These are phyloP conservation scores for Leptographium flavum DNA, from an alignment of 2,329 filamentous ascomycete species.

Conservation along the genomic window DNA sequence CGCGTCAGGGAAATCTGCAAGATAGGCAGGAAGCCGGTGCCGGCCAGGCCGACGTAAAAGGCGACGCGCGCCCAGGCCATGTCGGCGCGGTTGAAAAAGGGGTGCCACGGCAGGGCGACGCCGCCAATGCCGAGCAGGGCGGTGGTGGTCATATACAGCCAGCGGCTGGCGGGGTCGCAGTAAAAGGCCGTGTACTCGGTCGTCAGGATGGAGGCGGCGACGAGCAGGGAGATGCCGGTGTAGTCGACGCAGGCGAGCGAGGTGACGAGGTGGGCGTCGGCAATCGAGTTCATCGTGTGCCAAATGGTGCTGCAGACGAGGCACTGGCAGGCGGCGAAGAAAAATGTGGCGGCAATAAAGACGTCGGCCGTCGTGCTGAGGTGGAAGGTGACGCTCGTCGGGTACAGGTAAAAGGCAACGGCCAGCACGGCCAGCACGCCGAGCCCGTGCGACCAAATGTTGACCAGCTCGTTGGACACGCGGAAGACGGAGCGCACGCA, in stretches of 20 bases:
- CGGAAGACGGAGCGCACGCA: slow-evolving; percentile 74
- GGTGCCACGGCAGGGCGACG: slow-evolving; percentile 90
- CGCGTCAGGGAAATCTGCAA: slow-evolving; percentile 69
- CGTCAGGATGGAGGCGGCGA: slow-evolving; percentile 93
- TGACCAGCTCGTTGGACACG: slow-evolving; percentile 85
- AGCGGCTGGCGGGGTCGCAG: slow-evolving; percentile 79
- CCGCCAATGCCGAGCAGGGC: slow-evolving; percentile 70
- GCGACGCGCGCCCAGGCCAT: slow-evolving; percentile 87
- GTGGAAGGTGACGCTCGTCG: slow-evolving; percentile 71
- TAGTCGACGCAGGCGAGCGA: slow-evolving; percentile 97
- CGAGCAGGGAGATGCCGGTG: slow-evolving; percentile 88
- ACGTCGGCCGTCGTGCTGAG: slow-evolving; percentile 79
- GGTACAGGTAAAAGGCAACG: slow-evolving; percentile 93
- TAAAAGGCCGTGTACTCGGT: slow-evolving; percentile 99
- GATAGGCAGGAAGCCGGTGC: slow-evolving; percentile 81
- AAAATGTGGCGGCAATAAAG: slow-evolving; percentile 84
- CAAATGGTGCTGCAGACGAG: slow-evolving; percentile 90
- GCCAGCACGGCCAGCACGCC: slow-evolving; percentile 79
- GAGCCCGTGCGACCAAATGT: slow-evolving; percentile 93
- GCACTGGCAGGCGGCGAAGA: slow-evolving; percentile 90
- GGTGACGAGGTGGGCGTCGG: slow-evolving; percentile 77
- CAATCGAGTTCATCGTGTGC: slow-evolving; percentile 98
- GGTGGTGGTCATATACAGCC: slow-evolving; percentile 73
- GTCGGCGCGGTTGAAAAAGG: slow-evolving; percentile 79
- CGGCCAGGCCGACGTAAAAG: slow-evolving; percentile 78